Percentiles rank a stretch among this genome's conserved stretches.
phyloP scores from a whole-genome alignment of 1,139 yeast genomes.

The Yamadazyma pseudoaaseri region DNA sequence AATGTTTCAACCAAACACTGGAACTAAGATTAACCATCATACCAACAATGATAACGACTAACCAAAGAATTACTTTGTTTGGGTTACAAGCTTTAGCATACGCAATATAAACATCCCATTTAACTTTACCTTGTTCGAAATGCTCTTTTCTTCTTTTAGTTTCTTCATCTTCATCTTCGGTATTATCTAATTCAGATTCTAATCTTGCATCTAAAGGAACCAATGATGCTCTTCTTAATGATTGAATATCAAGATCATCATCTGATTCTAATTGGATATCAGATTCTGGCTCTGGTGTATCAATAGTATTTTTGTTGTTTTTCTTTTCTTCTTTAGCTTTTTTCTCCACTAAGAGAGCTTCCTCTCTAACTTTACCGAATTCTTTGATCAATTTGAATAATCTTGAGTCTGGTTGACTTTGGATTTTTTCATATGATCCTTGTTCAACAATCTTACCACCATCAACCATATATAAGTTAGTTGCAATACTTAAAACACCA shows the following conservation, averaged over 20 bases:
- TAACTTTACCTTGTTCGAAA: constrained; percentile 90
- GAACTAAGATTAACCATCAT: constrained; percentile 55
- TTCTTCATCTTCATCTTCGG: constrained; percentile 47
- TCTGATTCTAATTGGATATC: constrained; percentile 30
- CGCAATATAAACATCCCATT: constrained; percentile 79
- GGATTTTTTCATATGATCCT: constrained; percentile 63
- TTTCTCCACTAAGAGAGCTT: constrained; percentile 5
- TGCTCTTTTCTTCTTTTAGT: constrained; percentile 60
- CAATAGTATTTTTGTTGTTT: constrained; percentile 6
- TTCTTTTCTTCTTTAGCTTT: constrained; percentile 10
- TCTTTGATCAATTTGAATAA: constrained; percentile 68
- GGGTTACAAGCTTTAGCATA: constrained; percentile 90
- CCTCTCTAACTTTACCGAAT: constrained; percentile 58
- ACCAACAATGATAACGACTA: constrained; percentile 49
- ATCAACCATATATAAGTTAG: constrained; percentile 67
- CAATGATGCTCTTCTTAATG: constrained; percentile 71
- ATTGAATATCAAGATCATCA: constrained; percentile 32
- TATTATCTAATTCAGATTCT: constrained; percentile 31
- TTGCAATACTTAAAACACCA: constrained; percentile 78
- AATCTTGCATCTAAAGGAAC: constrained; percentile 51
- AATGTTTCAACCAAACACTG: constrained; percentile 91
- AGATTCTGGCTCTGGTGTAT: constrained; percentile 1
- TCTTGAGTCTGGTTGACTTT: constrained; percentile 52
- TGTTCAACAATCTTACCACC: constrained; percentile 79
- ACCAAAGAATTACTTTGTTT: constrained; percentile 57